phyloP scores from a whole-genome alignment of 306 rosid genomes.

The Medicago truncatula region MtrunA17r5.0-ANR NC_053042.1:53867001-53867500 shows the following conservation, averaged over 20 bases:
- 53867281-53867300: constrained; percentile 54
- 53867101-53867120: background rate
- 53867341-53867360: constrained; percentile 24
- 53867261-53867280: constrained; percentile 41
- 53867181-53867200: background rate
- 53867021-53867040: no score
- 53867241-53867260: constrained; percentile 28
- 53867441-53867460: constrained; percentile 95
- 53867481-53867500: no score
- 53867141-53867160: background rate
- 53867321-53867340: constrained; percentile 52
- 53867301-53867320: constrained; percentile 77
- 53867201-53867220: no score
- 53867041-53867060: constrained; percentile 34
- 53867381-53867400: constrained; percentile 64
- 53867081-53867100: background rate
- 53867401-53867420: constrained; percentile 67
- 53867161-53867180: background rate
- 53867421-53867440: constrained; percentile 86
- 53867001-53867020: no score
- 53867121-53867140: background rate
- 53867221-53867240: background rate
- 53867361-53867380: constrained; percentile 40
- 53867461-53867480: constrained; percentile 87
- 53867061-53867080: constrained; percentile 42